Evolutionary conservation across 202 grass and related monocot species (phyloP).

Genomic region (Alloteropsis angusta): DNA sequence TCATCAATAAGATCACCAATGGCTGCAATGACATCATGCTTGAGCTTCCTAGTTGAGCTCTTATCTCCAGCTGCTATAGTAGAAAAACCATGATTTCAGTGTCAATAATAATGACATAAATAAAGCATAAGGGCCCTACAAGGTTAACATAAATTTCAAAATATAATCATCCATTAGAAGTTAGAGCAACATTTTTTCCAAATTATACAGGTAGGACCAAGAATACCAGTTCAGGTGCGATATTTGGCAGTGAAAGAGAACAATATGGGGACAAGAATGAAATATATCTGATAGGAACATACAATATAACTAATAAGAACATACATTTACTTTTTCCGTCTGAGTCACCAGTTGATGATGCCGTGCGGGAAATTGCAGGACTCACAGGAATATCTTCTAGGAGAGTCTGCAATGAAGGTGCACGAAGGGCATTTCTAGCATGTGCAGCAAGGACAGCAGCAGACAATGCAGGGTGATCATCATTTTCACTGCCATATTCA

Average conservation of each 20-base stretch:
- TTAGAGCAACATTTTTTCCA: not conserved
- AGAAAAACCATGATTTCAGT: slow-evolving; percentile 13
- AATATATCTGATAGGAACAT: slow-evolving; percentile 12
- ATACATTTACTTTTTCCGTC: slow-evolving; percentile 91
- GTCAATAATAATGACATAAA: not conserved
- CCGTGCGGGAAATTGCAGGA: slow-evolving; percentile 33
- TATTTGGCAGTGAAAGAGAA: slow-evolving; percentile 6
- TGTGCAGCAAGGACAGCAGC: slow-evolving; percentile 81
- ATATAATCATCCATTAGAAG: not conserved
- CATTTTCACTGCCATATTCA: slow-evolving; percentile 50
- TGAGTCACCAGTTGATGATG: slow-evolving; percentile 68
- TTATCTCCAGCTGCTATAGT: slow-evolving; percentile 59
- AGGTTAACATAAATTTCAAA: slow-evolving; percentile 14
- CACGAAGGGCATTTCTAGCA: slow-evolving; percentile 80
- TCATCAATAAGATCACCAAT: slow-evolving; percentile 91
- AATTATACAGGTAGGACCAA: not conserved
- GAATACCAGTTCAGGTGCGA: not conserved
- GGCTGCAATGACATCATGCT: slow-evolving; percentile 89
- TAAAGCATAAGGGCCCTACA: not conserved
- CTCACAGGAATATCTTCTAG: slow-evolving; percentile 73
- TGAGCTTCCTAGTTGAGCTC: slow-evolving; percentile 61
- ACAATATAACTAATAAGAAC: slow-evolving; percentile 4
- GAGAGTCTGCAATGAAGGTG: slow-evolving; percentile 88
- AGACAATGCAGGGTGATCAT: slow-evolving; percentile 53
- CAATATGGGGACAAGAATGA: slow-evolving; percentile 25